Evolutionary conservation across 345 rosid genomes (phyloP).

Genomic region (Corymbia maculata): DNA sequence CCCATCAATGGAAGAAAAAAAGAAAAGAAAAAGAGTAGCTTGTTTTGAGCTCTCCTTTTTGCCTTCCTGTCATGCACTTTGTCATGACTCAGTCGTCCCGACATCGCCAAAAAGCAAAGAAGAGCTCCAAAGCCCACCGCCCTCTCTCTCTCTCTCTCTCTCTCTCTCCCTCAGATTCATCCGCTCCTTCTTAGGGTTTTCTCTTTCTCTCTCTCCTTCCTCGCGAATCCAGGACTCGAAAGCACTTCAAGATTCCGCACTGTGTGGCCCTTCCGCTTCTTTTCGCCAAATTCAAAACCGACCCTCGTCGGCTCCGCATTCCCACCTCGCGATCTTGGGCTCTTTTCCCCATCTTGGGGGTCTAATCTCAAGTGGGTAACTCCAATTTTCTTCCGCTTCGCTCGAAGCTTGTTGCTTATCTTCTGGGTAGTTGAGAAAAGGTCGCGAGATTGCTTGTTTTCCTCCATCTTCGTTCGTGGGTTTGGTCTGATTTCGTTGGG

Average conservation of each 20-base stretch:
- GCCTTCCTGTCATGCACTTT: neutral
- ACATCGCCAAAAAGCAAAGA: neutral
- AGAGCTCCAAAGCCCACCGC: neutral
- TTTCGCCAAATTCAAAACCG: neutral
- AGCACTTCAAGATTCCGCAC: neutral
- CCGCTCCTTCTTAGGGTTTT: neutral
- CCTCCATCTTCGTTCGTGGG: neutral
- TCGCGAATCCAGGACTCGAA: neutral
- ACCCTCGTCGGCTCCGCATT: neutral
- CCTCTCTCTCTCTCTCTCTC: neutral
- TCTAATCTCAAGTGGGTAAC: neutral
- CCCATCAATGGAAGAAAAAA: neutral
- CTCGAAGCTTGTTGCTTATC: neutral
- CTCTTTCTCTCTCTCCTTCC: neutral
- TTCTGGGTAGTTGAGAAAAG: neutral
- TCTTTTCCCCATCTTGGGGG: neutral
- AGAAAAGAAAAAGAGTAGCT: neutral
- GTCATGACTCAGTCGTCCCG: neutral
- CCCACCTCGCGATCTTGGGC: neutral
- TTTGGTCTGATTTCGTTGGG: conserved; percentile 13
- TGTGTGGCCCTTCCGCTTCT: neutral
- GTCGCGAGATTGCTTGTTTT: neutral
- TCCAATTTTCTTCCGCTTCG: neutral
- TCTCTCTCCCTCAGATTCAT: neutral
- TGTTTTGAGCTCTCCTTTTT: neutral